A percentile compares a stretch with the other conserved stretches of the same genome.
Conservation (phyloP, 164 flowering plant genomes). For the grape (Vitis vinifera) region ASM3070453v1 NC_081818.1:29165001-29165500, state of each 20-base stretch:
- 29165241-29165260: conserved; percentile 29
- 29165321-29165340: too few species aligned
- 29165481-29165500: too few species aligned
- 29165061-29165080: conserved; percentile 27
- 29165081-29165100: conserved; percentile 30
- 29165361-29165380: too few species aligned
- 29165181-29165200: conserved; percentile 33
- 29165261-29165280: conserved; percentile 33
- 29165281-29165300: conserved; percentile 40
- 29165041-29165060: conserved; percentile 2
- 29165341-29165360: too few species aligned
- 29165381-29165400: too few species aligned
- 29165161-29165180: conserved; percentile 37
- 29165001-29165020: conserved; percentile 41
- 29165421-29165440: too few species aligned
- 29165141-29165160: conserved; percentile 35
- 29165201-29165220: conserved; percentile 33
- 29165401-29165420: too few species aligned
- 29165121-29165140: conserved; percentile 43
- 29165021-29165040: conserved; percentile 18
- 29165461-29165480: too few species aligned
- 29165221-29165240: conserved; percentile 19
- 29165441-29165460: too few species aligned
- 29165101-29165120: conserved; percentile 27
- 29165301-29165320: conserved; percentile 15